phyloP scores from a whole-genome alignment of 2,329 filamentous ascomycete species.

The Sclerotinia minor region DNA sequence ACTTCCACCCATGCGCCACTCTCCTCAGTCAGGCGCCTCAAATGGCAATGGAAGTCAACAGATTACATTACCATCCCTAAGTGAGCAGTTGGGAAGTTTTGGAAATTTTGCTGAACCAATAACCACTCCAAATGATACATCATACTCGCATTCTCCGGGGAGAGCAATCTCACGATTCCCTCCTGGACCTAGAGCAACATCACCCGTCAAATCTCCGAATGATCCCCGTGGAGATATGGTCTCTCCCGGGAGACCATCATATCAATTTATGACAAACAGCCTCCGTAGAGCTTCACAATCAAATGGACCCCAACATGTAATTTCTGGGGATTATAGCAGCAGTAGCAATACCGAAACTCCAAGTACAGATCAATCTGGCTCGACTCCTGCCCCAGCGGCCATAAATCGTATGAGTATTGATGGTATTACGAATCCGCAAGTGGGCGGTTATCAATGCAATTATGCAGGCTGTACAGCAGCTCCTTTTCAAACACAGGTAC shows the following conservation, averaged over 20 bases:
- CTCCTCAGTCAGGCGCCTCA: constrained; percentile 35
- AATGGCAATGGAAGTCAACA: constrained; percentile 34
- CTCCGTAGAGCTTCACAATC: constrained; percentile 37
- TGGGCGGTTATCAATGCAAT: constrained; percentile 59
- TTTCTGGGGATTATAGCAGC: constrained; percentile 37
- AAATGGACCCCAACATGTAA: constrained; percentile 34
- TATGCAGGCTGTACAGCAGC: constrained; percentile 65
- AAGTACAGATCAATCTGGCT: constrained; percentile 48
- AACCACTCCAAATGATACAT: constrained; percentile 27
- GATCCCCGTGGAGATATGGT: constrained; percentile 48
- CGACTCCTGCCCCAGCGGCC: constrained; percentile 47
- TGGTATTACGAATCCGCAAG: constrained; percentile 55
- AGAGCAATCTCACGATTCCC: constrained; percentile 34
- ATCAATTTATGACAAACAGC: constrained; percentile 29
- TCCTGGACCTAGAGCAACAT: constrained; percentile 34
- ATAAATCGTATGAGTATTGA: constrained; percentile 60
- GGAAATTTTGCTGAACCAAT: constrained; percentile 27
- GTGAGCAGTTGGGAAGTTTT: constrained; percentile 37
- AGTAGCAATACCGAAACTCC: constrained; percentile 48
- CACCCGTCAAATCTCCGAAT: constrained; percentile 40
- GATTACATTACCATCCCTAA: constrained; percentile 40
- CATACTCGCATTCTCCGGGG: constrained; percentile 38
- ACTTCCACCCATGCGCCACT: constrained; percentile 38
- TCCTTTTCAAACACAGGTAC: constrained; percentile 73
- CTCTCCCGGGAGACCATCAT: constrained; percentile 36